Evolutionary conservation across 306 rosid species (phyloP), one percentile per base, ranked within the genome.

Genomic region (Citrullus amarus): DNA sequence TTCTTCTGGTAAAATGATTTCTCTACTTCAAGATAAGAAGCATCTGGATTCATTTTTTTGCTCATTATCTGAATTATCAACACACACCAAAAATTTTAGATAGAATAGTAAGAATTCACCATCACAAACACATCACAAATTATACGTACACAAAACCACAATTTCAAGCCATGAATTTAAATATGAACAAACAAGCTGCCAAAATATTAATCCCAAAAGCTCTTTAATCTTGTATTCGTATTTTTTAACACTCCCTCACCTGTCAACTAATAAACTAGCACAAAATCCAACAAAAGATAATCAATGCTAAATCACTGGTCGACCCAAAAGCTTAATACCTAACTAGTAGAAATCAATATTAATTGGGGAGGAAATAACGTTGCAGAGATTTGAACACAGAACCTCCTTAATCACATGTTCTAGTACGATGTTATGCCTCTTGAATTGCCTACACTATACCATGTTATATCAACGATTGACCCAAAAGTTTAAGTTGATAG

Each of bases 21-120:
- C 87, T 96, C 99, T 81, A 92, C 86, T 60, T 96, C 99, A 78
- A 91, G 86, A 91, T 82, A 96, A 44, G 89, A 84, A 78, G 87
- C 91, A 80, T 87, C 90, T 13, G 98, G 96, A 58, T 96, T 89
- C 17, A 83, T 88, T 84, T 92, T 96, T 82, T 91, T 88, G 80
- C 96, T 95, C 96, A 90, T 83, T 80, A 95, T 90, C 99, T 95
- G 89, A 84, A 20, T 28, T 15, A 78, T 56, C 38, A 63, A 60
- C 50, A 59, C 76, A 9, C 38, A 5, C 69, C 46, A 51, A 63
- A 48, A 48, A 48, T 2, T 11, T 12, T 48, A 48, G 16, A 3
- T 2, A 48, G 38, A 77, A 46, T 13, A 48, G 74, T 50, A 20
- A 68, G 56, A 48, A 74, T 17, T 79, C 69, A 15, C 9, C 72